A percentile compares a stretch with the other conserved stretches of the same genome.
Conservation (phyloP, 257 asterid species). For the Solanum lycopersicoides region DNA sequence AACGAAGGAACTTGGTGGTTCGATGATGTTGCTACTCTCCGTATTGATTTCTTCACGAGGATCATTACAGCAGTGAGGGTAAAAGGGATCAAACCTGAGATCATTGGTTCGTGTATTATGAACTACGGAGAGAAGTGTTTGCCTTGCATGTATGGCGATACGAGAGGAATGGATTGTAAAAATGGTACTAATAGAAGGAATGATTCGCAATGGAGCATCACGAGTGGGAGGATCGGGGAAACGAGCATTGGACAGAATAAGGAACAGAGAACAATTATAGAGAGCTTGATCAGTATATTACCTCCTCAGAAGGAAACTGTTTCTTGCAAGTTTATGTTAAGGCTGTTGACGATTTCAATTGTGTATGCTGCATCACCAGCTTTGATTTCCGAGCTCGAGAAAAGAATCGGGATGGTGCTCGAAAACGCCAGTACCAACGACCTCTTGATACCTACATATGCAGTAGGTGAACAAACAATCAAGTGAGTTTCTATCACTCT, state of each 20-base stretch:
- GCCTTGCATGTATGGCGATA: constrained; percentile 27
- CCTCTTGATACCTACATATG: constrained; percentile 57
- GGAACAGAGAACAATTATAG: constrained; percentile 49
- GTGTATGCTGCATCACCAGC: constrained; percentile 58
- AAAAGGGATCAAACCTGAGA: constrained; percentile 48
- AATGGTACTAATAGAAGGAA: constrained; percentile 8
- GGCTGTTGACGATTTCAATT: constrained; percentile 56
- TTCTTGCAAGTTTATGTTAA: constrained; percentile 57
- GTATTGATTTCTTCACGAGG: constrained; percentile 58
- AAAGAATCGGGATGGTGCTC: constrained; percentile 54
- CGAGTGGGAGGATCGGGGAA: constrained; percentile 35
- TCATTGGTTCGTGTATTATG: constrained; percentile 48
- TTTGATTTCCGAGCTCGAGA: constrained; percentile 69
- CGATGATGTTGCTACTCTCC: constrained; percentile 44
- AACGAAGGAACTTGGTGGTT: constrained; percentile 59
- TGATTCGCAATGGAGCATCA: constrained; percentile 50
- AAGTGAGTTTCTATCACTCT: constrained; percentile 36
- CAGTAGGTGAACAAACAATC: constrained; percentile 33
- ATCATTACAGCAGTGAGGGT: constrained; percentile 52
- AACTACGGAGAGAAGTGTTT: constrained; percentile 59
- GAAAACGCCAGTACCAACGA: constrained; percentile 54
- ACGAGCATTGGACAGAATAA: constrained; percentile 21
- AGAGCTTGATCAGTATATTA: constrained; percentile 56
- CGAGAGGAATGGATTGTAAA: constrained; percentile 4
- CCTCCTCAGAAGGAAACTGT: constrained; percentile 64